Base-by-base conservation (phyloP, 306 rosid species). In the Dicorynia guianensis region DNA sequence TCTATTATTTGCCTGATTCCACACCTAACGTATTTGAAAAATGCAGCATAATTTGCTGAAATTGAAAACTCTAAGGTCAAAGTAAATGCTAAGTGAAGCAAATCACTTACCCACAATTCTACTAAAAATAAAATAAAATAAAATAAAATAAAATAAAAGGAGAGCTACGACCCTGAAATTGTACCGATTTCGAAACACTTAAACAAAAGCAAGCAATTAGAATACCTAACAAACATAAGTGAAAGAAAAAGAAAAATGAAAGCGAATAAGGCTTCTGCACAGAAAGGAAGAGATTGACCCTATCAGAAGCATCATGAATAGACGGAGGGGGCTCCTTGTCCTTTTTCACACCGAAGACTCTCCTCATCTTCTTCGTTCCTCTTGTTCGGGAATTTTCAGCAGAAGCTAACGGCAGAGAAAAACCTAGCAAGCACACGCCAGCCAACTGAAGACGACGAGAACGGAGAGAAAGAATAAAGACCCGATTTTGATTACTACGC, bases 251-350 rank as follows among this genome's bases (percentile, higher is more conserved):
- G 8, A 20, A 30, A 5, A 57, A 5, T 36, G 7, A 19, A 48
- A 25, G 35, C 10, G 40, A 20, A 53, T n/a, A 38, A 34, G 35
- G 36, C 10, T 53, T 69, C 11, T 53, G 15, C 33, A 39, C 50
- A 47, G 40, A 63, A 18, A 60, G 49, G n/a, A 25, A 53, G 63
- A 53, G 71, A 34, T 9, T 4, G 48, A 94, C 98, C 86, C 87
- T 91, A 0, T 90, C 97, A 80, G 90, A 79, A 65, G 99, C 97
- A 70, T 95, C 99, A 9, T 90, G 74, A 40, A 95, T 4, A 18
- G 97, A 89, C 49, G 99, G 97, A 77, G 97, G 97, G 10, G 99
- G 97, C 34, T 95, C 97, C 54, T 90, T 89, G 40, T 95, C 90
- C 82, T 89, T 92, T 91, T 92, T 92, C 5, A 49, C 89, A 67